These are phyloP conservation scores for Chlorella sp. DNA, from an alignment of 139 green algal species.

Conservation along the genomic window DNA sequence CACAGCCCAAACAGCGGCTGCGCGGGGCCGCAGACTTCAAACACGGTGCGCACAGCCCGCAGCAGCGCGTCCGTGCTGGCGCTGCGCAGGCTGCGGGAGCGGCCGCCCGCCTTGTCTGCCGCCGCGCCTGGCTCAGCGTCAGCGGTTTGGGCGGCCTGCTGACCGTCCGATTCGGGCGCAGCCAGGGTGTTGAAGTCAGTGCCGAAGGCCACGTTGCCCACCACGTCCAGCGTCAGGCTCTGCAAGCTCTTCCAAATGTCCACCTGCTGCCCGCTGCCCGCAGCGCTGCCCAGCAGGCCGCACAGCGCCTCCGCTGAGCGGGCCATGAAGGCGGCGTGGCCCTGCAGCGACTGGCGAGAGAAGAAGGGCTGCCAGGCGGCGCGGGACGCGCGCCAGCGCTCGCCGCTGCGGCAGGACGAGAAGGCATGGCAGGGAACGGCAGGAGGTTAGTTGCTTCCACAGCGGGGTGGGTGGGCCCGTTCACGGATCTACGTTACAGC, in stretches of 20 bases:
- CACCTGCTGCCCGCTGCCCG: not conserved
- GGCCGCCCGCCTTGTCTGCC: not conserved
- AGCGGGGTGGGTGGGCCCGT: too few species aligned
- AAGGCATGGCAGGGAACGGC: not conserved
- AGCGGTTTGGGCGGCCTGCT: not conserved
- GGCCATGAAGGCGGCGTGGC: not conserved
- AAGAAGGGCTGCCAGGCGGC: conserved; percentile 14
- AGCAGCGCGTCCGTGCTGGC: not conserved
- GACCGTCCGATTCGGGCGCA: not conserved
- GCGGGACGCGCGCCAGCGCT: not conserved
- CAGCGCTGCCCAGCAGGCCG: not conserved
- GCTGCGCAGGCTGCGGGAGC: not conserved
- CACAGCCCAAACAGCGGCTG: conserved; percentile 1
- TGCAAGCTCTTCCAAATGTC: conserved; percentile 5
- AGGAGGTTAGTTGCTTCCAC: too few species aligned
- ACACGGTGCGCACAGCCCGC: conserved; percentile 11
- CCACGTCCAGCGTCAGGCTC: not conserved
- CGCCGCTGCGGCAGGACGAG: not conserved
- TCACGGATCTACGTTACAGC: too few species aligned
- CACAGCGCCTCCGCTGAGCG: not conserved
- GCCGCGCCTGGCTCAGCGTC: not conserved
- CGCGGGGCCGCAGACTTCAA: conserved; percentile 9
- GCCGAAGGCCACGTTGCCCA: not conserved
- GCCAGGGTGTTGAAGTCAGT: not conserved
- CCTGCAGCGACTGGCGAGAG: not conserved